Conservation (phyloP, 176 grass and related monocot species). For the Phoenix dactylifera region DNA sequence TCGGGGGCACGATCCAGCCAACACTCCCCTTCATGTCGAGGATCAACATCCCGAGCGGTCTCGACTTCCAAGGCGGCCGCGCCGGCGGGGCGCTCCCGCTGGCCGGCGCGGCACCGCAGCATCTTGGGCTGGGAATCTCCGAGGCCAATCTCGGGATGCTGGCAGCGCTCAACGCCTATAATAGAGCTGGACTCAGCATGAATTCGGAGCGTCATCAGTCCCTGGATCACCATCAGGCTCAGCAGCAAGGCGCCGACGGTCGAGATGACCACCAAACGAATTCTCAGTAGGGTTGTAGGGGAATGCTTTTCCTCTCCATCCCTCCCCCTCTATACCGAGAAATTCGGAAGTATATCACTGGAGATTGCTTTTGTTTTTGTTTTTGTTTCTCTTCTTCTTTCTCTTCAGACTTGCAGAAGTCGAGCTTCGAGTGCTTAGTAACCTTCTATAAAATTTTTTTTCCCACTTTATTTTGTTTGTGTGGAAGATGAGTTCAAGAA, state of each 20-base stretch:
- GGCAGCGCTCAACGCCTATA: conserved; percentile 65
- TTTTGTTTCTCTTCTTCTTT: too few species aligned
- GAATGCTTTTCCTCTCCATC: not conserved
- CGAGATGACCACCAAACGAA: conserved; percentile 12
- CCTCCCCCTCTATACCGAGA: not conserved
- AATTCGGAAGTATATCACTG: too few species aligned
- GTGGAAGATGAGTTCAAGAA: conserved; percentile 29
- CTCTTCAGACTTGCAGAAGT: not conserved
- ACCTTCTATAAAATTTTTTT: not conserved
- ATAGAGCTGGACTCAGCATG: conserved; percentile 17
- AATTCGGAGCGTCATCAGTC: not conserved
- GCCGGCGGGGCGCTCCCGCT: conserved; percentile 10
- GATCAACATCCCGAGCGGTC: conserved; percentile 36
- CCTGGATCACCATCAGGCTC: conserved; percentile 7
- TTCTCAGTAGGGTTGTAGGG: not conserved
- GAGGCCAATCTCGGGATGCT: conserved; percentile 79
- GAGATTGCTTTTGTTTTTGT: too few species aligned
- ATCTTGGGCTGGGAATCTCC: conserved; percentile 42
- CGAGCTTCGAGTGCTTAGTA: not conserved
- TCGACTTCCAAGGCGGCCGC: conserved; percentile 26
- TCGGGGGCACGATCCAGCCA: conserved; percentile 52
- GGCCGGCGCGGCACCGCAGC: conserved; percentile 24
- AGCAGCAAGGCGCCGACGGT: conserved; percentile 10
- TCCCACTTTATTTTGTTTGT: conserved; percentile 14
- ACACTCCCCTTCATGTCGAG: conserved; percentile 51